Evolutionary conservation across 164 flowering plant species (phyloP).

Genomic region (Hamamelis virginiana): DNA sequence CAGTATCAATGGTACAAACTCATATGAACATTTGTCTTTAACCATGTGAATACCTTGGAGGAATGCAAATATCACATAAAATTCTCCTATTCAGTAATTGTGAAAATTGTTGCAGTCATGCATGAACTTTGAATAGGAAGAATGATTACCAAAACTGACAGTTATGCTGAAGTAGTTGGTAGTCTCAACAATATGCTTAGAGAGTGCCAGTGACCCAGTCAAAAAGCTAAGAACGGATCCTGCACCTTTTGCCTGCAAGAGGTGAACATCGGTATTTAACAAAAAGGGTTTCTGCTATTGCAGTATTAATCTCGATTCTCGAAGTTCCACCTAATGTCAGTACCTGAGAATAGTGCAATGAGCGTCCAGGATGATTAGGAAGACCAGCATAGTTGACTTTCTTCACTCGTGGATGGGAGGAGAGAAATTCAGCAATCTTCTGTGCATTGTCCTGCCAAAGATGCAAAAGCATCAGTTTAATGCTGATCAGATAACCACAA

Average conservation of each 20-base stretch:
- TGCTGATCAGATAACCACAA: too few relatives aligned
- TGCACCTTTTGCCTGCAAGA: conserved; percentile 84
- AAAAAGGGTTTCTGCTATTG: neutral
- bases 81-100: too few relatives aligned
- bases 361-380: conserved; percentile 79
- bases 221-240: conserved; percentile 94
- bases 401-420: conserved; percentile 79
- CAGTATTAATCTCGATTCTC: neutral
- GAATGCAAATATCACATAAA: too few relatives aligned
- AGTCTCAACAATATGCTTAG: conserved; percentile 80
- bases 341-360: conserved; percentile 94
- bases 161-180: conserved; percentile 91
- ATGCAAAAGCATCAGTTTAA: too few relatives aligned
- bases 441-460: conserved; percentile 81
- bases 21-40: too few relatives aligned
- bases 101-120: neutral
- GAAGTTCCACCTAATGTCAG: neutral
- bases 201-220: conserved; percentile 88
- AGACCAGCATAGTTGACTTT: conserved; percentile 93
- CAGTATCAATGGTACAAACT: too few relatives aligned
- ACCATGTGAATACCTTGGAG: too few relatives aligned
- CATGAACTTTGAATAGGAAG: conserved; percentile 5
- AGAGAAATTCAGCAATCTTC: conserved; percentile 88
- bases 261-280: neutral
- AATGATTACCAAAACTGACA: conserved; percentile 86